These are phyloP conservation scores for Pichia occidentalis DNA, from an alignment of 805 yeast genomes.

Conservation along the genomic window DNA sequence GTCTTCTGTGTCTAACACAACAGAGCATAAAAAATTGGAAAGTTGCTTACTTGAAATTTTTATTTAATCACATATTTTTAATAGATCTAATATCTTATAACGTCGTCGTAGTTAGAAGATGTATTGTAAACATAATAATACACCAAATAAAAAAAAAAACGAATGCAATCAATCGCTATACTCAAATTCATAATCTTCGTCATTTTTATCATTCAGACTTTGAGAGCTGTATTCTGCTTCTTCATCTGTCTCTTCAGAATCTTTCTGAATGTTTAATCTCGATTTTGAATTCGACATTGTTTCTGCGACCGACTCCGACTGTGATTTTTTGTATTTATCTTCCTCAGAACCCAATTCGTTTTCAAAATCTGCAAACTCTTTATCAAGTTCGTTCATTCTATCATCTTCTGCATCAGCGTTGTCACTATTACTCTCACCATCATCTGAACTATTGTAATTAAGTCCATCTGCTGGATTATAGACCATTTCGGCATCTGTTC, in stretches of 20 bases:
- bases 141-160: not conserved
- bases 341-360: constrained; percentile 9
- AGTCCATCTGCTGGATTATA: too few relatives aligned
- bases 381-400: constrained; percentile 11
- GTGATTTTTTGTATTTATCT: constrained; percentile 1
- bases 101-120: too few relatives aligned
- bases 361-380: constrained; percentile 15
- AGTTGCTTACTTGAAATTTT: too few relatives aligned
- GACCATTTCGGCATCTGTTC: not conserved
- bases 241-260: not conserved
- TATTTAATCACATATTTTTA: too few relatives aligned
- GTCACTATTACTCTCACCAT: constrained; percentile 10
- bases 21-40: too few relatives aligned
- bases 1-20: too few relatives aligned
- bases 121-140: not conserved
- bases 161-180: constrained; percentile 28
- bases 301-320: not conserved
- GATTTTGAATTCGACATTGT: not conserved
- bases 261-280: too few relatives aligned
- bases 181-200: constrained; percentile 37
- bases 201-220: constrained; percentile 7
- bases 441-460: too few relatives aligned
- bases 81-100: too few relatives aligned
- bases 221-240: not conserved
- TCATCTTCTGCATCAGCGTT: constrained; percentile 17